phyloP scores from a whole-genome alignment of 1,139 yeast genomes.

The Arxiozyma bovina region DNA sequence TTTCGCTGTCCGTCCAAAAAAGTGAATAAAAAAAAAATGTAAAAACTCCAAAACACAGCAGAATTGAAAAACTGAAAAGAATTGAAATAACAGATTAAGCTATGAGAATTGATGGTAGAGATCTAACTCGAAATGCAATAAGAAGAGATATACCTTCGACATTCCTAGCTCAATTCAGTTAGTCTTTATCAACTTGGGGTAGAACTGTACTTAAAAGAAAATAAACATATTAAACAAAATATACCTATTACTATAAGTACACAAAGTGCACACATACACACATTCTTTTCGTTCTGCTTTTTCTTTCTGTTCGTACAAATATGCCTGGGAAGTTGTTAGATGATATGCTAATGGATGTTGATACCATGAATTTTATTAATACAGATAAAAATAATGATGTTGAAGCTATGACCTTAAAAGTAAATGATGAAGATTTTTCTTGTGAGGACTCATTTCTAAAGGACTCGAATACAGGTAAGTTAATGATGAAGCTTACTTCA shows the following conservation, averaged over 20 bases:
- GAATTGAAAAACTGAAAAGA: neutral
- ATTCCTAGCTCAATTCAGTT: neutral
- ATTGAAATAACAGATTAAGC: neutral
- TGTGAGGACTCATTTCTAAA: conserved; percentile 3
- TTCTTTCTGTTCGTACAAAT: neutral
- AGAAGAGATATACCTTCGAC: no score
- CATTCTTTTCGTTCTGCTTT: no score
- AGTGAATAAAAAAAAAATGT: neutral
- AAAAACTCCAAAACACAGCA: neutral
- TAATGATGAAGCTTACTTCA: conserved; percentile 30
- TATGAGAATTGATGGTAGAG: neutral
- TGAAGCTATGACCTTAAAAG: conserved; percentile 1
- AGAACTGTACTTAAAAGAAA: neutral
- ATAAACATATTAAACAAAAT: neutral
- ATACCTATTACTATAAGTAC: neutral
- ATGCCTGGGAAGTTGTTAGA: conserved; percentile 1
- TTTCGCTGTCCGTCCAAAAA: neutral
- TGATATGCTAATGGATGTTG: conserved; percentile 25
- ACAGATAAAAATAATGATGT: conserved; percentile 11
- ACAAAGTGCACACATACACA: no score
- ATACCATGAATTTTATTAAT: conserved; percentile 24
- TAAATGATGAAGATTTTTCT: conserved; percentile 1
- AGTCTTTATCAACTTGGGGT: no score
- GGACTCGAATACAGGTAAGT: conserved; percentile 35
- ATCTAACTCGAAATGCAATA: no score